Conservation (phyloP, 2,329 filamentous ascomycete species). For the Neophaeococcomyces aloes region DNA sequence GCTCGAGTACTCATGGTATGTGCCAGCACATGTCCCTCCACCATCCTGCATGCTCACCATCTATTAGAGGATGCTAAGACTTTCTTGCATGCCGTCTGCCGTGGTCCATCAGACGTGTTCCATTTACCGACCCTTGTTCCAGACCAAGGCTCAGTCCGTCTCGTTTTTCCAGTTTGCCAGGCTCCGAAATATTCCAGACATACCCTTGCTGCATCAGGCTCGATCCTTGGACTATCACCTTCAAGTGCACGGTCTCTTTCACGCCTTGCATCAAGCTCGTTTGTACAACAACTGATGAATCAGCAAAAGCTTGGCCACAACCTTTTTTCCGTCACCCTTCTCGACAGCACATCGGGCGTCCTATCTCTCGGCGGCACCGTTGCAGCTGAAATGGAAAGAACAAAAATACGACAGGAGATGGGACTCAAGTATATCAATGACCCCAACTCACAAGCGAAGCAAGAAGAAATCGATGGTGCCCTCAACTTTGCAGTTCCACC, state of each 20-base stretch:
- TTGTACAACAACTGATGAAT: slow-evolving; percentile 21
- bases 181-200: slow-evolving; percentile 21
- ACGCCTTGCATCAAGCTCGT: slow-evolving; percentile 17
- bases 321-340: slow-evolving; percentile 24
- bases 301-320: slow-evolving; percentile 16
- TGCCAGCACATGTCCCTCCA: neutral
- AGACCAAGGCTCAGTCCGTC: slow-evolving; percentile 13
- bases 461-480: slow-evolving; percentile 9
- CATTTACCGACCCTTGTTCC: neutral
- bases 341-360: slow-evolving; percentile 24
- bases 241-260: slow-evolving; percentile 19
- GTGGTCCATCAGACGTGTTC: slow-evolving; percentile 18
- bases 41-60: neutral
- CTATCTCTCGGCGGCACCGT: slow-evolving; percentile 26
- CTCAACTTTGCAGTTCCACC: slow-evolving; percentile 10
- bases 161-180: slow-evolving; percentile 23
- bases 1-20: slow-evolving; percentile 22
- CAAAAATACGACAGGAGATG: slow-evolving; percentile 20
- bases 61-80: slow-evolving; percentile 16
- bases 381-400: slow-evolving; percentile 20
- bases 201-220: slow-evolving; percentile 23
- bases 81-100: slow-evolving; percentile 21
- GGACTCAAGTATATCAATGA: slow-evolving; percentile 21
- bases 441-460: slow-evolving; percentile 11
- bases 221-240: slow-evolving; percentile 25